Evolutionary conservation across 2,329 filamentous ascomycete species (phyloP).

Genomic region (Cladosporium sp.): DNA sequence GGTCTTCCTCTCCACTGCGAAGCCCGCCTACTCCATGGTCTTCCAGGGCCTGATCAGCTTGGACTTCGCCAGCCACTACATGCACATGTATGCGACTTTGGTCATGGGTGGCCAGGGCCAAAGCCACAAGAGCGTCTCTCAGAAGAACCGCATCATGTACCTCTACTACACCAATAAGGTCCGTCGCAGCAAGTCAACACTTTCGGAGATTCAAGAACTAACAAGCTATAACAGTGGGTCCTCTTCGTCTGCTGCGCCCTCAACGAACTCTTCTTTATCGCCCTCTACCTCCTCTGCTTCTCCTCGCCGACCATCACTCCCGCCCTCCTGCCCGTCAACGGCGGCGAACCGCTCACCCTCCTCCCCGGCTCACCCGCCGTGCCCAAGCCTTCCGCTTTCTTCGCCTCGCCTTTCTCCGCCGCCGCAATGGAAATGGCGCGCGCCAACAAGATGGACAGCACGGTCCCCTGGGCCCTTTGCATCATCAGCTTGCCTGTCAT

Average conservation of each 20-base stretch:
- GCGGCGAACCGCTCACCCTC: constrained; percentile 45
- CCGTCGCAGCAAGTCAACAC: constrained; percentile 62
- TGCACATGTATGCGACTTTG: constrained; percentile 97
- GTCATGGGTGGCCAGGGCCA: constrained; percentile 76
- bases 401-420: constrained; percentile 87
- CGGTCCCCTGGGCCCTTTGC: constrained; percentile 75
- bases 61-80: constrained; percentile 94
- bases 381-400: constrained; percentile 69
- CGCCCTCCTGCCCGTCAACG: constrained; percentile 66
- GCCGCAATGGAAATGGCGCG: constrained; percentile 86
- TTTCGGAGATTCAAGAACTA: constrained; percentile 40
- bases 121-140: constrained; percentile 93
- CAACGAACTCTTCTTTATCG: constrained; percentile 98
- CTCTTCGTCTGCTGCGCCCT: constrained; percentile 86
- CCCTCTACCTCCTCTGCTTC: constrained; percentile 95
- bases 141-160: constrained; percentile 85
- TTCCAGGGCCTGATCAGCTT: constrained; percentile 93
- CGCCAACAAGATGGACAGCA: constrained; percentile 75
- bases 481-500: constrained; percentile 82
- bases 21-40: constrained; percentile 87
- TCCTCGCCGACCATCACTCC: constrained; percentile 86
- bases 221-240: constrained; percentile 68
- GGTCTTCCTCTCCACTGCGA: constrained; percentile 91
- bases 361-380: constrained; percentile 69
- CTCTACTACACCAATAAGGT: constrained; percentile 98